Evolutionary conservation across 139 green algal genomes (phyloP), one percentile per base, ranked within the genome.

Genomic region (Coelastrella sp.): DNA sequence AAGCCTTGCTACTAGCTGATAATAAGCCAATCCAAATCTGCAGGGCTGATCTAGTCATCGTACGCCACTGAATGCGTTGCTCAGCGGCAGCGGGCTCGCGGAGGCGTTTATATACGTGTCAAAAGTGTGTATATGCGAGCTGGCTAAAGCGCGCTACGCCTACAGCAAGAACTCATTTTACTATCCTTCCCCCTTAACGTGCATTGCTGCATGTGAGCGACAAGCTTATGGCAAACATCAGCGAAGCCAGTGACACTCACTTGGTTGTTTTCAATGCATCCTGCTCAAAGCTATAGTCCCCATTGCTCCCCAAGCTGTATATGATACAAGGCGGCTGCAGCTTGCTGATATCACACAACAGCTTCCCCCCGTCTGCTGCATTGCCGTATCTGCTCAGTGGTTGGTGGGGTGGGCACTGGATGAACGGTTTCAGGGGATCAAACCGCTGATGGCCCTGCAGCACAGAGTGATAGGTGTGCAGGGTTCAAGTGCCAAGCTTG

Each of bases 221-320:
- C 32, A 47, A 47, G 1, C 32, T 2, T 47, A 47, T 47, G 32
- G 32, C 32, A 47, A 47, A 47, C 32, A 47, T 47, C 32, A 47
- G 32, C 32, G 32, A 47, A 47, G 32, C 32, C 32, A 47, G 32
- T 47, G 32, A 47, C 32, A 54, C 83, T 77, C 83, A 89, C 68
- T 65, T 13, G 8, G 84, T 83, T 20, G 8, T 22, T 6, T 82
- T 82, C 5, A 89, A 56, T 8, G 57, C 57, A 74, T 83, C 73
- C 7, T 61, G 71, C 22, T 89, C 84, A 82, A 89, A 89, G 58
- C 71, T 89, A 73, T 83, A 89, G 57, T 89, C 84, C 4, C 84
- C 84, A 22, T 89, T 89, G 17, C 14, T 59, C 57, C 84, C 84
- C 66, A 89, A 23, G 17, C 66, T 82, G 84, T 89, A 89, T n/a